Percentiles rank a stretch among this genome's conserved stretches.
phyloP scores from a whole-genome alignment of 176 grass and related monocot genomes.

The Olyra latifolia region DNA sequence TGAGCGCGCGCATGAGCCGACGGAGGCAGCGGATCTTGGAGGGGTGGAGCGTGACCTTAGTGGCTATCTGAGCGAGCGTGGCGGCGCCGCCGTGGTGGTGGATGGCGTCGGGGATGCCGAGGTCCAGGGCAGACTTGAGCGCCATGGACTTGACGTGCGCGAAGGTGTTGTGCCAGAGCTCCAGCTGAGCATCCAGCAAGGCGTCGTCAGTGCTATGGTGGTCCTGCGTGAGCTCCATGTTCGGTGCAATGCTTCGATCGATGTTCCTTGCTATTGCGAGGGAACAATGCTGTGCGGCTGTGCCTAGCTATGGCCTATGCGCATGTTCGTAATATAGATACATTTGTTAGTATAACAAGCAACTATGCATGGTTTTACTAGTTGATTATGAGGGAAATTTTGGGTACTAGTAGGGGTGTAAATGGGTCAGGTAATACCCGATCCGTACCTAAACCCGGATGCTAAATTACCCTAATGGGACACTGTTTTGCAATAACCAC shows the following conservation, averaged over 20 bases:
- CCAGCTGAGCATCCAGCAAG: neutral
- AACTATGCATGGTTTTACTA: too few species aligned
- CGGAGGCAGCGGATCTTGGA: slow-evolving; percentile 12
- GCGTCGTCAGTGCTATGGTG: neutral
- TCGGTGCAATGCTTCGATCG: neutral
- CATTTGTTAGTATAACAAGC: too few species aligned
- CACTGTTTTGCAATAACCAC: too few species aligned
- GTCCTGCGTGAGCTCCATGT: neutral
- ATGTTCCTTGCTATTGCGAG: neutral
- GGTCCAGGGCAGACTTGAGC: slow-evolving; percentile 6
- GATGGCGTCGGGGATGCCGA: slow-evolving; percentile 22
- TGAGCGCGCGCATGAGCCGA: slow-evolving; percentile 33
- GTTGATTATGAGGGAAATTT: too few species aligned
- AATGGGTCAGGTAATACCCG: too few species aligned
- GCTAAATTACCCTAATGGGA: too few species aligned
- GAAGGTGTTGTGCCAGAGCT: neutral
- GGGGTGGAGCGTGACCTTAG: neutral
- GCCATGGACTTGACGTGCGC: slow-evolving; percentile 28
- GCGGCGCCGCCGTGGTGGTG: neutral
- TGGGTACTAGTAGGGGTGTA: too few species aligned
- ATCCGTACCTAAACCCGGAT: too few species aligned
- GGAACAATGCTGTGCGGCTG: too few species aligned
- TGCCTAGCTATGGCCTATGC: too few species aligned
- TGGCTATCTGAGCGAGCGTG: neutral
- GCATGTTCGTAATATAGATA: too few species aligned